Percentiles rank a stretch among this genome's conserved stretches.
phyloP scores from a whole-genome alignment of 2,329 filamentous ascomycete genomes.

The Cyanodermella asteris region DNA sequence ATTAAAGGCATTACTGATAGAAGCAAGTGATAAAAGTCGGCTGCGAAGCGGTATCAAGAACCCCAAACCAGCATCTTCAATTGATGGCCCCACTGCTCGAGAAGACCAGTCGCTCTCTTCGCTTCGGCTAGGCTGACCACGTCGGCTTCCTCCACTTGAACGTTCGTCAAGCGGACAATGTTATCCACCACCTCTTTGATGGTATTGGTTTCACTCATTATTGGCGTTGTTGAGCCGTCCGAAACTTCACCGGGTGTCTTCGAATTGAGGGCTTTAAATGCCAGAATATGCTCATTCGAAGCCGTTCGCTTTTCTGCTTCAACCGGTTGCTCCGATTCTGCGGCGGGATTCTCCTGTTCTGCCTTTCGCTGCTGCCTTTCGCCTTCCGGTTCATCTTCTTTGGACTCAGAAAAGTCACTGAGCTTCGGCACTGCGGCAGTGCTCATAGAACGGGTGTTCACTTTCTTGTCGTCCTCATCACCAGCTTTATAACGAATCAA shows the following conservation, averaged over 20 bases:
- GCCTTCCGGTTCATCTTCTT: constrained; percentile 2
- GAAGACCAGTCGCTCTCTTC: constrained; percentile 60
- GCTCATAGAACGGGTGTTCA: constrained; percentile 63
- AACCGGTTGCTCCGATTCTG: constrained; percentile 6
- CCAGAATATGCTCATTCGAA: constrained; percentile 19
- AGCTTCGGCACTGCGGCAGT: constrained; percentile 16
- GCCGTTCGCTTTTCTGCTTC: constrained; percentile 8
- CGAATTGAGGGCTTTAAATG: constrained; percentile 36
- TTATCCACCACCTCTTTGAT: constrained; percentile 9
- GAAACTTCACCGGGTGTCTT: too few relatives aligned
- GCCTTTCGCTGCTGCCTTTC: constrained; percentile 1
- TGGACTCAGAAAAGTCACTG: constrained; percentile 11
- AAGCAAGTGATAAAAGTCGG: too few relatives aligned
- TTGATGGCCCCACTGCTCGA: constrained; percentile 74
- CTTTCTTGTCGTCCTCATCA: constrained; percentile 47
- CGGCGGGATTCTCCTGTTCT: constrained; percentile 2
- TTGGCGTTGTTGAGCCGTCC: too few relatives aligned
- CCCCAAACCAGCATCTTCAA: constrained; percentile 89
- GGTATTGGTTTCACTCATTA: too few relatives aligned
- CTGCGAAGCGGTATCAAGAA: constrained; percentile 9
- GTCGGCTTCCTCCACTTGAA: constrained; percentile 34
- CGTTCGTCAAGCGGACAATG: constrained; percentile 3
- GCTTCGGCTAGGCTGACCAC: constrained; percentile 74
- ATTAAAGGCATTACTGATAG: too few relatives aligned
- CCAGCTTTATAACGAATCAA: constrained; percentile 56